Conservation (phyloP, 768 basidiomycete genomes). For the Naganishia antarctica region DNA sequence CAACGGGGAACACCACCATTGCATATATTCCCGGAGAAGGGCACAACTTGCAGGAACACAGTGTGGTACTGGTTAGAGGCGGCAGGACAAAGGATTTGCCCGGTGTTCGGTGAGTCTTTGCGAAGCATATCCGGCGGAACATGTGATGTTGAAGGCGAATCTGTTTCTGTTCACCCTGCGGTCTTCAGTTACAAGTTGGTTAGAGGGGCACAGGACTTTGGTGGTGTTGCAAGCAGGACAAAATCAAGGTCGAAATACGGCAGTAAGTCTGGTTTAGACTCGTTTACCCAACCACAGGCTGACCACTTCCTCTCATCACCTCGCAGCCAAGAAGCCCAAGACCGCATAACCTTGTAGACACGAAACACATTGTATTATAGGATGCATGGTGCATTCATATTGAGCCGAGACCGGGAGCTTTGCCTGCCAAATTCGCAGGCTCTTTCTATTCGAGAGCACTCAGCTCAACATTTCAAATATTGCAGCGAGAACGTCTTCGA, state of each 20-base stretch:
- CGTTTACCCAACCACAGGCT: not conserved
- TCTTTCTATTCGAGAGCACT: too few relatives aligned
- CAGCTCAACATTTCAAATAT: too few relatives aligned
- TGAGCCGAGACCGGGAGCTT: too few relatives aligned
- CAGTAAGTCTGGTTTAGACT: slow-evolving; percentile 54
- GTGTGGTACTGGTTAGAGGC: slow-evolving; percentile 88
- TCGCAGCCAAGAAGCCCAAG: slow-evolving; percentile 78
- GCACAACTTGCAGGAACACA: slow-evolving; percentile 95
- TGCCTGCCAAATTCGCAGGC: too few relatives aligned
- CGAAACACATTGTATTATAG: not conserved
- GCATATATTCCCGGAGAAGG: slow-evolving; percentile 97
- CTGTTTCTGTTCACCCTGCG: too few relatives aligned
- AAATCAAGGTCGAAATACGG: slow-evolving; percentile 86
- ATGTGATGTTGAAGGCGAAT: too few relatives aligned
- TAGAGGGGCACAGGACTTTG: slow-evolving; percentile 84
- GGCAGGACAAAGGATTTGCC: slow-evolving; percentile 96
- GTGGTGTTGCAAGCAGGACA: slow-evolving; percentile 77
- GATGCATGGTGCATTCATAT: not conserved
- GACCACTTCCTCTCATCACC: not conserved
- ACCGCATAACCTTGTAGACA: slow-evolving; percentile 28
- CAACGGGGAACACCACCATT: slow-evolving; percentile 79
- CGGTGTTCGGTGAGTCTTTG: slow-evolving; percentile 76
- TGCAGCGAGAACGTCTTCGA: too few relatives aligned
- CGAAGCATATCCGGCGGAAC: too few relatives aligned
- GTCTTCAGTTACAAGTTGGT: slow-evolving; percentile 93